Evolutionary conservation across 257 asterid genomes (phyloP), one percentile per base, ranked within the genome.

Genomic region (Solanum etuberosum): DNA sequence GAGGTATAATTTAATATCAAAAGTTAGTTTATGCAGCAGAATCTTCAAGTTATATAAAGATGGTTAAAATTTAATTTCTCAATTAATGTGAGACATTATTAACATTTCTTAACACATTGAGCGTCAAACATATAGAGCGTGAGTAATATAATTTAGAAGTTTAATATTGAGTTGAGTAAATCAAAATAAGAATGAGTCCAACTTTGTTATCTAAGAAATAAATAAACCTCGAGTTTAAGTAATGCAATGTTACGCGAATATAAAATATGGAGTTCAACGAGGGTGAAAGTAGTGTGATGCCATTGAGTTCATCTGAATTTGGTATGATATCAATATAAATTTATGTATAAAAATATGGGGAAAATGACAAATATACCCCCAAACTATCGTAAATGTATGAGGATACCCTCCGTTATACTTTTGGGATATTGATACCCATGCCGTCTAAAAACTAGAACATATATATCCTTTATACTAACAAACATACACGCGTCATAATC

Each of bases 11-110:
- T 70, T 70, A 70, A 70, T 3, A 3, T 32, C 25, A 32, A 31
- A 31, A 14, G 1, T 7, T 29, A 31, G 3, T 1, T 31, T 18
- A 68, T 15, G 5, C 0, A 0, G 0, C 7, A 31, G 0, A 9
- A 4, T 2, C 0, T 61, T 23, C 6, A 61, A 61, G 6, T 23
- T 2, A 0, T 9, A 61, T 9, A 61, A 61, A 23, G 12, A 70
- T 15, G 14, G 0, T 3, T 31, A 31, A 0, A 67, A 67, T 29
- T 7, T 31, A 31, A 9, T 31, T 34, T 3, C 1, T 12, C 1
- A 4, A 15, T 1, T 29, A 16, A 16, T 70, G 6, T 15, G n/a
- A 31, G 42, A 29, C 23, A 6, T 68, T 2, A 68, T 6, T 29
- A 68, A 13, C 11, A 68, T 27, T 4, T 7, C 23, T 29, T 2